Conservation (phyloP, 345 rosid genomes). For the Eucalyptus lansdowneana region DNA sequence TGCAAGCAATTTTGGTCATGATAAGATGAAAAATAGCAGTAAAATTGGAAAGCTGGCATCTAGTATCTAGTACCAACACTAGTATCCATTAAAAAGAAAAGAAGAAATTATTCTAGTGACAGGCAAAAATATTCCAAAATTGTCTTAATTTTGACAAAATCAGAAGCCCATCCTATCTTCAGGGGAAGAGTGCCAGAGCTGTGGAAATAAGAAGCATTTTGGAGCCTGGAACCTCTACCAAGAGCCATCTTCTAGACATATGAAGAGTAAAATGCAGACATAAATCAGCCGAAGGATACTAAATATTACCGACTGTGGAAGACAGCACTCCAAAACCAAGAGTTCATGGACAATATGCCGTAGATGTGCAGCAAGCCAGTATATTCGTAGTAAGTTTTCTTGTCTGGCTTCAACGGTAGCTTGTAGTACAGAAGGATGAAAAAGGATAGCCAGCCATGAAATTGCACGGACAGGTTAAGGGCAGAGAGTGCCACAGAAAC, state of each 20-base stretch:
- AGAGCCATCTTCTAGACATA: background rate
- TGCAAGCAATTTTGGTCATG: background rate
- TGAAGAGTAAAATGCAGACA: background rate
- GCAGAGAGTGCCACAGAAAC: conserved; percentile 80
- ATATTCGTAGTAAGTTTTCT: conserved; percentile 64
- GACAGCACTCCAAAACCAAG: conserved; percentile 81
- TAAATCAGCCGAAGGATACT: background rate
- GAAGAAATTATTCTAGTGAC: background rate
- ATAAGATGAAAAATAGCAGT: background rate
- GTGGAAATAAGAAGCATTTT: background rate
- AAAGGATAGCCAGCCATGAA: conserved; percentile 89
- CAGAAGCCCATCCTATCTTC: background rate
- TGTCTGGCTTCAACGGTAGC: conserved; percentile 48
- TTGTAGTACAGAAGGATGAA: conserved; percentile 76
- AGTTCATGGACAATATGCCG: conserved; percentile 65
- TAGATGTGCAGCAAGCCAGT: conserved; percentile 63
- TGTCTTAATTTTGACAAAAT: background rate
- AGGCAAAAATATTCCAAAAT: background rate
- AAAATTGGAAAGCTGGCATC: background rate
- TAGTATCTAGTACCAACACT: background rate
- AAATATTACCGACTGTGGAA: conserved; percentile 62
- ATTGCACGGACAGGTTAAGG: conserved; percentile 69
- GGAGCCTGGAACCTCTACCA: background rate
- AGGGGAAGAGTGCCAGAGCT: background rate
- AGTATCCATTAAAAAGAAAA: background rate